A percentile compares a stretch with the other conserved stretches of the same genome.
Conservation (phyloP, 768 basidiomycete genomes). For the Mycena filopes region DNA sequence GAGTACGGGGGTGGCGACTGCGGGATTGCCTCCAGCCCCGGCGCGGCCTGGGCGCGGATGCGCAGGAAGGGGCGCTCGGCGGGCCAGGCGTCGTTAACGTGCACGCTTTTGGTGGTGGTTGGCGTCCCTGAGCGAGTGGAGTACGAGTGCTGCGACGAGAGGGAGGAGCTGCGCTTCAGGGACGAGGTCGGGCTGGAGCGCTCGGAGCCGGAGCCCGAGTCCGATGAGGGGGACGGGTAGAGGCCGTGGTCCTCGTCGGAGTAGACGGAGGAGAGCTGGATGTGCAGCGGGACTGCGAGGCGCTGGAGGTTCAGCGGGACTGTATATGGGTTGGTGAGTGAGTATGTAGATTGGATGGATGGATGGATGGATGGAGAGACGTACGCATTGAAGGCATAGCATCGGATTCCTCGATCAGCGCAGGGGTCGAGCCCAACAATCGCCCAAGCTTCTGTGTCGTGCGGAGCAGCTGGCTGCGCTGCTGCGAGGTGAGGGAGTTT, state of each 20-base stretch:
- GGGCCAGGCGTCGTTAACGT: conserved; percentile 31
- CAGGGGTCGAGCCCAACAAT: conserved; percentile 69
- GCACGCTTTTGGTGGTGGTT: conserved; percentile 10
- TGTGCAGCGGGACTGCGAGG: conserved; percentile 30
- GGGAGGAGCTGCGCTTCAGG: conserved; percentile 22
- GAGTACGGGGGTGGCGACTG: conserved; percentile 30
- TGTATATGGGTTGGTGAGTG: not conserved
- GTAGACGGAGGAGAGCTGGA: conserved; percentile 30
- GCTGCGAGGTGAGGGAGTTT: conserved; percentile 60
- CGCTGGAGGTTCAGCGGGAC: conserved; percentile 34
- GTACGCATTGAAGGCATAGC: conserved; percentile 27
- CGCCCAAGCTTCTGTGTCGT: conserved; percentile 69
- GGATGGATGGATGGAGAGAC: not conserved
- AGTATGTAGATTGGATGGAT: not conserved
- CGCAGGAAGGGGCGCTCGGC: conserved; percentile 30
- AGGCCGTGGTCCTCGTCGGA: conserved; percentile 22
- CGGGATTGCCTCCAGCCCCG: conserved; percentile 31
- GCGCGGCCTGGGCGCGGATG: conserved; percentile 6
- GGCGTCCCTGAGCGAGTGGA: conserved; percentile 10
- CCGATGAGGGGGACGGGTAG: conserved; percentile 31
- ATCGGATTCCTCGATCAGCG: conserved; percentile 54
- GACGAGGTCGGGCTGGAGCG: conserved; percentile 11
- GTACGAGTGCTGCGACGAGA: conserved; percentile 19
- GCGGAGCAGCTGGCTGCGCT: conserved; percentile 67
- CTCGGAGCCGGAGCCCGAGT: conserved; percentile 23